Base-by-base conservation (phyloP, 2,329 filamentous ascomycete species). In the Neospermospora avenae region DNA sequence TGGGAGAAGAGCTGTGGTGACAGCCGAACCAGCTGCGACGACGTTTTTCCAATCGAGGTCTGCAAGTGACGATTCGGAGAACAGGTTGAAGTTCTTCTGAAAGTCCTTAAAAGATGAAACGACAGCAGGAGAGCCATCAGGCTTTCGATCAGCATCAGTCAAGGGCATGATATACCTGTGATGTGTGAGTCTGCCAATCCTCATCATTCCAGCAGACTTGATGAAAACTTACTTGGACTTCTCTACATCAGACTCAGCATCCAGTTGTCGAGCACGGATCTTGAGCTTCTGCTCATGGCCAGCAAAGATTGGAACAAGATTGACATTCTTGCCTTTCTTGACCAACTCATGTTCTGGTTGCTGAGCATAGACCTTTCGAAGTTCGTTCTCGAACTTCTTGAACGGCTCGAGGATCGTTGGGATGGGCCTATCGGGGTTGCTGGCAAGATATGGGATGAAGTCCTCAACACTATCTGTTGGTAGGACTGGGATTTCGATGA, bases 11-110 rank as follows among this genome's bases (percentile, higher is more conserved):
- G 87, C 87, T 57, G 92, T 96, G 55, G 91, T 85, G 1, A 93
- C 91, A 1, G 90, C 87, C 52, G 88, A 93, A 11, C 91, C 91
- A 42, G 90, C 89, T 31, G 84, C 91, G 16, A 95, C 86, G 16
- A 96, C 84, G 71, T 95, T 95, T 70, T 75, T 84, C 91, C 91
- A 96, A 71, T 93, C 84, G 66, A 96, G 72, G 52, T 93, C 90
- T 31, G 80, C 80, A 28, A 96, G 77, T 0, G 89, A 87, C 1
- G 84, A 88, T 74, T 96, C 91, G 1, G 88, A 91, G 71, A 96
- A 96, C 60, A 96, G 72, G 60, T 83, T 83, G 75, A 96, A 93
- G 74, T 95, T 93, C 52, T 84, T 82, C 71, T 86, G 85, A 68
- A 95, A 96, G 31, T 90, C 86, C 51, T 83, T 80, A 48, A 95